Percentiles rank a stretch among this genome's conserved stretches.
Conservation (phyloP, 371 early-diverging fungal genomes). For the Neoconidiobolus thromboides region DNA sequence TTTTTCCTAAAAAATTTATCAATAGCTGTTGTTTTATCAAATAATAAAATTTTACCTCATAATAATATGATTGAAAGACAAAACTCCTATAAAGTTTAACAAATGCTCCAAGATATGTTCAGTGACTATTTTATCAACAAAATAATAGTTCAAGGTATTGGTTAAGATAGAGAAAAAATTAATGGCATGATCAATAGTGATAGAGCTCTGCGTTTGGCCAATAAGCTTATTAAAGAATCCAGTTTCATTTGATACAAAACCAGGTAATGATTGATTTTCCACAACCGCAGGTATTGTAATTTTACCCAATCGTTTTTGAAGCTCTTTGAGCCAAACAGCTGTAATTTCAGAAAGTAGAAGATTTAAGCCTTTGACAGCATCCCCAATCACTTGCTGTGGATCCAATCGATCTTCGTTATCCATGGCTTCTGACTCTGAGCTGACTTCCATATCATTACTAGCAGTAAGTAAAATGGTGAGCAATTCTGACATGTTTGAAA, state of each 20-base stretch:
- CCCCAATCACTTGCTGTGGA: not conserved
- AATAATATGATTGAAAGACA: constrained; percentile 85
- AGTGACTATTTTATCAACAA: constrained; percentile 44
- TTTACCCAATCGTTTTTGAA: constrained; percentile 79
- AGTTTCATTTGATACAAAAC: constrained; percentile 74
- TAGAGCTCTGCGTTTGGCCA: constrained; percentile 46
- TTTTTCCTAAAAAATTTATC: constrained; percentile 14
- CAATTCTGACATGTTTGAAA: constrained; percentile 85
- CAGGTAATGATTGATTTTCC: constrained; percentile 77
- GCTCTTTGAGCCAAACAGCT: constrained; percentile 73
- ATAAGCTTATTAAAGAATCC: constrained; percentile 68
- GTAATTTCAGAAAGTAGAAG: constrained; percentile 2
- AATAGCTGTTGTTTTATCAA: constrained; percentile 8
- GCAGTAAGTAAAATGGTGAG: constrained; percentile 15
- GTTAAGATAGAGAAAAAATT: constrained; percentile 77
- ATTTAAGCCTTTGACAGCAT: constrained; percentile 7
- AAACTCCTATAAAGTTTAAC: constrained; percentile 74
- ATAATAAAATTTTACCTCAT: constrained; percentile 47
- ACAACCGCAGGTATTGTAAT: constrained; percentile 88
- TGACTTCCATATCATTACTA: constrained; percentile 1
- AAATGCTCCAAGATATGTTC: constrained; percentile 77
- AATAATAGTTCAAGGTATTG: constrained; percentile 87
- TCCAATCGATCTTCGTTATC: not conserved
- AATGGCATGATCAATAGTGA: constrained; percentile 78
- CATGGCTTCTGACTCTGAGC: not conserved